Conservation (phyloP, 495 filamentous ascomycete genomes). For the Rostrohypoxylon terebratum region DNA sequence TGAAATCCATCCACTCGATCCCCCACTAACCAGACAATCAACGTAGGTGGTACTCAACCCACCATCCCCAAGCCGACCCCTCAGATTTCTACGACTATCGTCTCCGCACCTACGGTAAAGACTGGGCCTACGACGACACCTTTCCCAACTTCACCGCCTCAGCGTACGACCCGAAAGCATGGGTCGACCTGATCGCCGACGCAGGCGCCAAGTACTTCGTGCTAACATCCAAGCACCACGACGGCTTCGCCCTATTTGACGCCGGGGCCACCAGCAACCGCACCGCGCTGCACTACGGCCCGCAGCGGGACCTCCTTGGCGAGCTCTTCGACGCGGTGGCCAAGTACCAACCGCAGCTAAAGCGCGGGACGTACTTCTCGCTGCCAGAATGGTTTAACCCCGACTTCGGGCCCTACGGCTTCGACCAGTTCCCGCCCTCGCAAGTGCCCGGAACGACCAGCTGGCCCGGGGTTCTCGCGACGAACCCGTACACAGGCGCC, state of each 20-base stretch:
- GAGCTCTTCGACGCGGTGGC: constrained; percentile 66
- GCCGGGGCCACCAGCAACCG: constrained; percentile 56
- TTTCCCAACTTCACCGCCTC: constrained; percentile 65
- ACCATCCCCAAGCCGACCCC: constrained; percentile 45
- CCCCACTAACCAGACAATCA: background rate
- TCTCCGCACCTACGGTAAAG: constrained; percentile 60
- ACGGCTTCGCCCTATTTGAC: constrained; percentile 67
- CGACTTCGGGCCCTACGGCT: constrained; percentile 60
- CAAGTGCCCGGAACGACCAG: constrained; percentile 24
- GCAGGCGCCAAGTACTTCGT: constrained; percentile 69
- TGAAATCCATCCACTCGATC: background rate
- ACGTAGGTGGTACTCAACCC: constrained; percentile 50
- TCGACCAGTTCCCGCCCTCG: constrained; percentile 31
- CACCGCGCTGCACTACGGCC: constrained; percentile 58
- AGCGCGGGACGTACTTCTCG: constrained; percentile 65
- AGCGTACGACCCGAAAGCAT: constrained; percentile 62
- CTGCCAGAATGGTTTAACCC: constrained; percentile 70
- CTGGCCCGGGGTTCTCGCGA: constrained; percentile 54
- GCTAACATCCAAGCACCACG: constrained; percentile 64
- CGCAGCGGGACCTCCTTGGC: constrained; percentile 58
- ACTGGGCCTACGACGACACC: constrained; percentile 67
- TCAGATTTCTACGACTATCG: constrained; percentile 62
- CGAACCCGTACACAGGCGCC: constrained; percentile 63
- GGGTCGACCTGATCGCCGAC: constrained; percentile 68
- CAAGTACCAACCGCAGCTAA: constrained; percentile 61